phyloP scores from a whole-genome alignment of 2,329 filamentous ascomycete species.

The Penicillium janthinellum region DNA sequence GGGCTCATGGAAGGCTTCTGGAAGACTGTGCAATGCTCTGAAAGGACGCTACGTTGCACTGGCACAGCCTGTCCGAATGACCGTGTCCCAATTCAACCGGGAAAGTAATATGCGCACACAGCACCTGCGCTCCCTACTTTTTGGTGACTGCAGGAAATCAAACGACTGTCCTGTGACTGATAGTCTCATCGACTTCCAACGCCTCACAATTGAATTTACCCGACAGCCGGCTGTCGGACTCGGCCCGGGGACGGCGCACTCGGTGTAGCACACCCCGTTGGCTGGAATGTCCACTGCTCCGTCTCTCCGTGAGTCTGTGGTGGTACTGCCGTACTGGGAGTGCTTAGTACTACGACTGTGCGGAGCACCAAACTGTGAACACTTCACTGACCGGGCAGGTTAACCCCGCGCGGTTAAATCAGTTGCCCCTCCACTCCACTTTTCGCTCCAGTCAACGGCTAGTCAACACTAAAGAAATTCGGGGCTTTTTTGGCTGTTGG shows the following conservation, averaged over 20 bases:
- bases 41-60: constrained; percentile 2
- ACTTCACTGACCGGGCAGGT: constrained; percentile 13
- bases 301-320: no score
- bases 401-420: constrained; percentile 26
- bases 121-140: not conserved
- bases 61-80: not conserved
- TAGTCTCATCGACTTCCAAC: not conserved
- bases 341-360: no score
- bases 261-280: not conserved
- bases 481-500: not conserved
- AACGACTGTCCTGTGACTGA: not conserved
- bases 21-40: not conserved
- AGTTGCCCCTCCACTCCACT: constrained; percentile 25
- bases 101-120: not conserved
- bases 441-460: constrained; percentile 11
- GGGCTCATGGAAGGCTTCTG: constrained; percentile 10
- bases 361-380: no score
- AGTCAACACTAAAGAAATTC: not conserved
- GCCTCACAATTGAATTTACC: constrained; percentile 16
- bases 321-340: no score
- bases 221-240: constrained; percentile 22
- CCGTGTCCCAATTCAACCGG: not conserved
- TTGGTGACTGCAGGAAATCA: not conserved
- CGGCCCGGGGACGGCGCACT: constrained; percentile 15
- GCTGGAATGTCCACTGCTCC: not conserved